These are phyloP conservation scores for Datisca glomerata DNA, from an alignment of 306 rosid species.

Conservation along the genomic window DNA sequence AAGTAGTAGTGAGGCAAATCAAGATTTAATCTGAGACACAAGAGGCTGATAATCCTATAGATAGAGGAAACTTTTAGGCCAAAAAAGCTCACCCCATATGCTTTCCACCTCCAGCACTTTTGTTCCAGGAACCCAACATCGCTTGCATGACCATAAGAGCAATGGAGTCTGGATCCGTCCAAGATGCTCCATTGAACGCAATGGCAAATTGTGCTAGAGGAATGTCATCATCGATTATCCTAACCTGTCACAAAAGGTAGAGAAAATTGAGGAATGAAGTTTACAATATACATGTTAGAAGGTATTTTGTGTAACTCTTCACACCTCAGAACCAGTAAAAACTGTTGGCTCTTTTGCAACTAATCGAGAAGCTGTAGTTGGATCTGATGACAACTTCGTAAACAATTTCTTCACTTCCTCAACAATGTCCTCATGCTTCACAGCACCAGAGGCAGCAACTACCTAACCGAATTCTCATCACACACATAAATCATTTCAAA, in stretches of 20 bases:
- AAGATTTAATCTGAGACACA: conserved; percentile 1
- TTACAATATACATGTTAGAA: not conserved
- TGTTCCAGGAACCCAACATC: conserved; percentile 95
- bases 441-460: conserved; percentile 83
- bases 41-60: not conserved
- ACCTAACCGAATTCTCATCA: conserved; percentile 35
- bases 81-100: conserved; percentile 69
- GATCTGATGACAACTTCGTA: conserved; percentile 61
- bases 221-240: conserved; percentile 79
- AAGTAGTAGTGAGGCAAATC: not conserved
- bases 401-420: conserved; percentile 53
- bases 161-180: conserved; percentile 97
- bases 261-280: conserved; percentile 3
- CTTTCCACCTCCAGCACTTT: conserved; percentile 80
- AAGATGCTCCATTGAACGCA: conserved; percentile 90
- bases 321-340: conserved; percentile 96
- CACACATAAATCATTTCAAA: no score
- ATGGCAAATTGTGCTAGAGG: conserved; percentile 87
- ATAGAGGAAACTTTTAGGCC: not conserved
- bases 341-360: conserved; percentile 68
- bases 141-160: conserved; percentile 98
- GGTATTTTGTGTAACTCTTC: no score
- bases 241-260: conserved; percentile 41
- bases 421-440: conserved; percentile 76
- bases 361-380: conserved; percentile 66